Evolutionary conservation across 495 filamentous ascomycete genomes (phyloP), one percentile per base, ranked within the genome.

Genomic region (Sporormia fimetaria): DNA sequence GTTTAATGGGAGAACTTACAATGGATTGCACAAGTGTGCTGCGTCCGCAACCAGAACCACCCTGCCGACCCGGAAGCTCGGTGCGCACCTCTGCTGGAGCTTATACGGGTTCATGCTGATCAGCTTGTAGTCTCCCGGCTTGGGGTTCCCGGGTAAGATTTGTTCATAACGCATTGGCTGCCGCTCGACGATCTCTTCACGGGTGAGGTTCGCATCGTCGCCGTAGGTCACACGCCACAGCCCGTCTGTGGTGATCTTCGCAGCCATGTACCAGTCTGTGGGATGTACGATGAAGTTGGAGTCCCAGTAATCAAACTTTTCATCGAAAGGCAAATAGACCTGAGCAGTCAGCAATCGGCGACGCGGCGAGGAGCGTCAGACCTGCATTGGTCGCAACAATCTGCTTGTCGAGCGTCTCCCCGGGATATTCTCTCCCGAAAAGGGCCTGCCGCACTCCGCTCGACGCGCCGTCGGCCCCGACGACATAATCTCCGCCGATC

Each of bases 361-460:
- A 8, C 18, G 16, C 15, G 1, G 15, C 10, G 10, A 16, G 12
- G 20, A 17, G 11, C 10, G 6, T 6, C 11, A 10, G 8, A 37
- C 63, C 32, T 50, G 76, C 73, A 59, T 80, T 80, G 4, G 75
- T 76, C 30, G 75, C 74, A 32, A 80, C 65, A 39, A 80, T 71
- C 49, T 74, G 72, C 32, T 57, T 59, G 25, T 74, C 61, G 62
- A 71, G 66, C 1, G 75, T 80, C 44, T 73, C 69, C 0, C 74
- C 75, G 0, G 71, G 71, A 48, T 68, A 78, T 24, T 69, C 60
- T n/a, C 70, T 61, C 4, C 74, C 73, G 56, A 78, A 79, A 9
- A 79, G 43, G 1, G 65, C 63, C 40, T 62, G 64, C 18, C 73
- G 59, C 8, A 78, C 64, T 3, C 59, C 60, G 46, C 72, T 77